Conservation (phyloP, 179 eudicot genomes). For the Patellifolia procumbens region DNA sequence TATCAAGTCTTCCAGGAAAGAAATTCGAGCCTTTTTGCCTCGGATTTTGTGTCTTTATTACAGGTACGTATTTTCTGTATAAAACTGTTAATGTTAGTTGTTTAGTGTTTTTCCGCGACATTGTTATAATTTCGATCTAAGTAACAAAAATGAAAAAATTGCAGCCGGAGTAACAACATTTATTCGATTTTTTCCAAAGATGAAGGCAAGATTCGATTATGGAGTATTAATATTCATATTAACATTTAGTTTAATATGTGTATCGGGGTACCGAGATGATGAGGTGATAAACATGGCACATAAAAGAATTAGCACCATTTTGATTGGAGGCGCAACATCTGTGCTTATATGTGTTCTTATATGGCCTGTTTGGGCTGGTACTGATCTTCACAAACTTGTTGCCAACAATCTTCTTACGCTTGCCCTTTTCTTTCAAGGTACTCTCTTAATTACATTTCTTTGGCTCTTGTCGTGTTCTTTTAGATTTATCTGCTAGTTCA, state of each 20-base stretch:
- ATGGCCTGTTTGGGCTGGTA: conserved; percentile 17
- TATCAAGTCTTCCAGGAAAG: conserved; percentile 40
- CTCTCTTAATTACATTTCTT: background rate
- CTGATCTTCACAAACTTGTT: conserved; percentile 16
- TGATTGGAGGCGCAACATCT: conserved; percentile 1
- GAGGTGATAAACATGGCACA: conserved; percentile 19
- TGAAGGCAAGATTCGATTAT: conserved; percentile 41
- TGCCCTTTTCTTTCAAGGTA: conserved; percentile 17
- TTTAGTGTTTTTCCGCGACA: no score
- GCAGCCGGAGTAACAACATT: conserved; percentile 2
- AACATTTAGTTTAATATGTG: conserved; percentile 15
- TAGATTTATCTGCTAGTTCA: no score
- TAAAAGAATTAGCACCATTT: background rate
- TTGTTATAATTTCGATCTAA: no score
- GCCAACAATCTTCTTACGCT: conserved; percentile 9
- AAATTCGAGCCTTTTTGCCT: conserved; percentile 44
- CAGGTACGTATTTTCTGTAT: conserved; percentile 42
- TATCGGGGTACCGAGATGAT: conserved; percentile 13
- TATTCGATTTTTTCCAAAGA: conserved; percentile 30
- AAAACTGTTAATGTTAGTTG: no score
- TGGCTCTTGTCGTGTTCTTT: no score
- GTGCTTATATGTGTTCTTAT: conserved; percentile 5
- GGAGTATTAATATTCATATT: conserved; percentile 9
- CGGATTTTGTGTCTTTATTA: conserved; percentile 43
- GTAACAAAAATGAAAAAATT: no score